Evolutionary conservation across 1,139 yeast genomes (phyloP).

Genomic region (Suhomyces bolitotheri): DNA sequence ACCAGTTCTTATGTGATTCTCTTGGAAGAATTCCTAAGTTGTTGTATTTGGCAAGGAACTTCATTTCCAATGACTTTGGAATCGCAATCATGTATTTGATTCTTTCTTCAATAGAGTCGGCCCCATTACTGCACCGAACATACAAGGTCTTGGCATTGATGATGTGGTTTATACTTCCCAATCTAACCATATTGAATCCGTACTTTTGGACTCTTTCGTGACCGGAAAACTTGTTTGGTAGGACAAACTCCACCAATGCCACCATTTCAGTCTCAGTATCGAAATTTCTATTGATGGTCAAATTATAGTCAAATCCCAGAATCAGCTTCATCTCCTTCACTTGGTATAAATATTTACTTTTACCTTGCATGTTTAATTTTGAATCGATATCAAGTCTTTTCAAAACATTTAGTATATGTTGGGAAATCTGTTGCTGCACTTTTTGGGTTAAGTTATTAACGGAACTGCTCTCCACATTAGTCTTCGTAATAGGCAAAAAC

Average conservation of each 20-base stretch:
- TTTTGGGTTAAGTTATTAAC: not conserved
- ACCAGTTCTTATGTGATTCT: too few species aligned
- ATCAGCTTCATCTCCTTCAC: constrained; percentile 13
- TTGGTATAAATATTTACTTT: constrained; percentile 31
- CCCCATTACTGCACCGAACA: constrained; percentile 8
- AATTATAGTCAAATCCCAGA: constrained; percentile 4
- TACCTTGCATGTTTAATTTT: constrained; percentile 26
- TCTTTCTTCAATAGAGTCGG: constrained; percentile 14
- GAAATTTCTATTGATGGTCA: constrained; percentile 3
- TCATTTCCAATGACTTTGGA: constrained; percentile 2
- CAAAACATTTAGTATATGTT: constrained; percentile 25
- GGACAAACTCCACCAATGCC: constrained; percentile 26
- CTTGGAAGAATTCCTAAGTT: not conserved
- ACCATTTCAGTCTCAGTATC: constrained; percentile 7
- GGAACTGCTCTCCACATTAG: not conserved
- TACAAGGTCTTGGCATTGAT: constrained; percentile 5
- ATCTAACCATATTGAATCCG: constrained; percentile 26
- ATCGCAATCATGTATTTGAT: constrained; percentile 13
- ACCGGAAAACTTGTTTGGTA: constrained; percentile 33
- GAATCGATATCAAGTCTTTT: constrained; percentile 22
- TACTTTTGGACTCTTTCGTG: constrained; percentile 22
- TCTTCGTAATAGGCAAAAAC: not conserved
- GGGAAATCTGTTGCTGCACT: constrained; percentile 10
- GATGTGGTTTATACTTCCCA: constrained; percentile 17
- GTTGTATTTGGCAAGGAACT: not conserved